A percentile compares a stretch with the other conserved stretches of the same genome.
These are phyloP conservation scores for Davidsoniella virescens DNA, from an alignment of 2,329 filamentous ascomycete species.

Conservation along the genomic window DNA sequence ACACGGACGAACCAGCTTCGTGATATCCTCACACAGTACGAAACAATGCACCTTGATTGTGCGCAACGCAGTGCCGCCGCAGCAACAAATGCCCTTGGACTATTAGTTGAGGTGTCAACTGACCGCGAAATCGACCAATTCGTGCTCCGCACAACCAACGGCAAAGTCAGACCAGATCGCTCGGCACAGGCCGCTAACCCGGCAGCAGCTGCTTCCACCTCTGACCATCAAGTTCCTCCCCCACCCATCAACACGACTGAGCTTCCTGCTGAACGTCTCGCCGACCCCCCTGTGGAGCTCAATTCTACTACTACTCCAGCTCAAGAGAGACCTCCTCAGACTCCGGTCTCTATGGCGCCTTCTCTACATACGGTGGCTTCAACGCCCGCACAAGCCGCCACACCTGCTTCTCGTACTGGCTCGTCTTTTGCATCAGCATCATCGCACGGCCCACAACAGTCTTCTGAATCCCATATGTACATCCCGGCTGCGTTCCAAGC, in stretches of 20 bases:
- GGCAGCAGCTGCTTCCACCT: neutral
- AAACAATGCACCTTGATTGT: slow-evolving; percentile 82
- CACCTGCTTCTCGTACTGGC: slow-evolving; percentile 7
- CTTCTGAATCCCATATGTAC: slow-evolving; percentile 6
- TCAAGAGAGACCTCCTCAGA: slow-evolving; percentile 7
- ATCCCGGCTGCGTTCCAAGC: slow-evolving; percentile 8
- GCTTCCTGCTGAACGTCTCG: too few relatives aligned
- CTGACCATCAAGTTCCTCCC: neutral
- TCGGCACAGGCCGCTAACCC: slow-evolving; percentile 16
- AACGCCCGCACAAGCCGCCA: slow-evolving; percentile 6
- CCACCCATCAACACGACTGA: neutral
- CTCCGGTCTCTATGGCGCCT: slow-evolving; percentile 7
- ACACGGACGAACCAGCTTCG: slow-evolving; percentile 75
- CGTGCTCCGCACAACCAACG: slow-evolving; percentile 27
- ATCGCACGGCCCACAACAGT: slow-evolving; percentile 6
- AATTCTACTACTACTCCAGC: too few relatives aligned
- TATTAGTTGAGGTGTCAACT: slow-evolving; percentile 73
- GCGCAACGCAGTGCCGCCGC: slow-evolving; percentile 59
- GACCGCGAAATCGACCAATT: slow-evolving; percentile 73
- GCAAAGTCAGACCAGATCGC: slow-evolving; percentile 18
- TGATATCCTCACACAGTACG: slow-evolving; percentile 78
- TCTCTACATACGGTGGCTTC: slow-evolving; percentile 8
- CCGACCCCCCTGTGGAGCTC: neutral
- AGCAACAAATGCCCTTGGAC: slow-evolving; percentile 64
- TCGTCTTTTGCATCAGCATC: slow-evolving; percentile 6